Evolutionary conservation across 257 asterid genomes (phyloP).

Genomic region (Agastache rugosa): DNA sequence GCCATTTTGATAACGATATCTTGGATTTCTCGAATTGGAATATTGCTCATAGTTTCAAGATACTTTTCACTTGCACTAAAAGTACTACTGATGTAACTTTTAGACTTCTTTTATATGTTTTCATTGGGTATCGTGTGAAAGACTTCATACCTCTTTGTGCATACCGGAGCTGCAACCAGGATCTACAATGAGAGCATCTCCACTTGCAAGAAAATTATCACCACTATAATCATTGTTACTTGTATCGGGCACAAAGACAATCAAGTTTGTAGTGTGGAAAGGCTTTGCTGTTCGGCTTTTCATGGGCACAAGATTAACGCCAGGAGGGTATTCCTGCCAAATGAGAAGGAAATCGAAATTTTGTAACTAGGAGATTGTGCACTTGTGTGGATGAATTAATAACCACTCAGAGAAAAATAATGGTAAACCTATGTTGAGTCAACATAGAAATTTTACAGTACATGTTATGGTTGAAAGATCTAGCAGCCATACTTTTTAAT

Average conservation of each 20-base stretch:
- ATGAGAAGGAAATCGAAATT: slow-evolving; percentile 22
- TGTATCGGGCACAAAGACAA: slow-evolving; percentile 61
- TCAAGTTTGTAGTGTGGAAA: slow-evolving; percentile 79
- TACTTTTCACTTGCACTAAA: neutral
- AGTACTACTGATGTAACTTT: neutral
- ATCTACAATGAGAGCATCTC: slow-evolving; percentile 91
- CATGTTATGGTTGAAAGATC: neutral
- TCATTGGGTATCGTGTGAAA: slow-evolving; percentile 10
- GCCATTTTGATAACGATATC: neutral
- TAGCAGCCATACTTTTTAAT: neutral
- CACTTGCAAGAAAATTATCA: slow-evolving; percentile 58
- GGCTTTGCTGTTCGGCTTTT: slow-evolving; percentile 89
- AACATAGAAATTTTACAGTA: neutral
- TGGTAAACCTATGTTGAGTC: neutral
- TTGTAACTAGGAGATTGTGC: neutral
- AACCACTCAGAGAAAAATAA: neutral
- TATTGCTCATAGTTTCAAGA: neutral
- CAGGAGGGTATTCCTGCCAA: slow-evolving; percentile 89
- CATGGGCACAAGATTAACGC: slow-evolving; percentile 85
- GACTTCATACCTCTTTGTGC: slow-evolving; percentile 69
- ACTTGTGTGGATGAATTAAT: neutral
- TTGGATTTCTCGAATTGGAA: too few species aligned
- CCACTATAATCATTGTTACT: slow-evolving; percentile 31
- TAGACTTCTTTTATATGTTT: neutral
- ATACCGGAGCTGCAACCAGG: slow-evolving; percentile 87